Percentiles rank a stretch among this genome's conserved stretches.
Conservation (phyloP, 2,329 filamentous ascomycete genomes). For the Alternaria postmessia region DNA sequence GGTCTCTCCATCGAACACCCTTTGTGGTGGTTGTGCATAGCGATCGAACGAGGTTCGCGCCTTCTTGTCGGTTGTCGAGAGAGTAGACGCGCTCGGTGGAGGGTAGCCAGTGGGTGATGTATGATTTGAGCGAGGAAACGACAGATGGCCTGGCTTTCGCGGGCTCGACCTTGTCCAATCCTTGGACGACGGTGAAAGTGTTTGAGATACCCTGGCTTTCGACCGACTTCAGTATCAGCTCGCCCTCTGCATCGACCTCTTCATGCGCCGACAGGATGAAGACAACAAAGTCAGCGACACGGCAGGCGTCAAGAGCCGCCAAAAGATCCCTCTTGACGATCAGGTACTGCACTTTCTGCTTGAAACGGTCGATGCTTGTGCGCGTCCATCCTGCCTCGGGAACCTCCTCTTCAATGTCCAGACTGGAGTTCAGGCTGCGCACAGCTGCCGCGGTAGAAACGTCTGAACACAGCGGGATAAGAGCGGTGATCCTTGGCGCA, state of each 20-base stretch:
- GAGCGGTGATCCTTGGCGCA: slow-evolving; percentile 85
- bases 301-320: slow-evolving; percentile 82
- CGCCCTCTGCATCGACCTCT: slow-evolving; percentile 84
- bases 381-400: slow-evolving; percentile 66
- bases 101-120: slow-evolving; percentile 93
- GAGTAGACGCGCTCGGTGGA: slow-evolving; percentile 90
- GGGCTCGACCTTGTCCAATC: slow-evolving; percentile 78
- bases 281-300: slow-evolving; percentile 89
- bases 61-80: slow-evolving; percentile 88
- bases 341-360: slow-evolving; percentile 90
- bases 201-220: slow-evolving; percentile 96
- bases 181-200: slow-evolving; percentile 83
- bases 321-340: slow-evolving; percentile 76
- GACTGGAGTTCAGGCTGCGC: slow-evolving; percentile 74
- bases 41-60: slow-evolving; percentile 87
- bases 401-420: slow-evolving; percentile 77
- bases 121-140: slow-evolving; percentile 84
- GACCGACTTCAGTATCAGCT: slow-evolving; percentile 83
- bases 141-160: slow-evolving; percentile 80
- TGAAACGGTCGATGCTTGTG: slow-evolving; percentile 86
- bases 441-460: slow-evolving; percentile 74
- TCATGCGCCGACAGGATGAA: slow-evolving; percentile 82
- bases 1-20: slow-evolving; percentile 93
- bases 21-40: slow-evolving; percentile 92
- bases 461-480: slow-evolving; percentile 82